Conservation (phyloP, 352 stramenopile genomes). For the Globisporangium echinulatum region DNA sequence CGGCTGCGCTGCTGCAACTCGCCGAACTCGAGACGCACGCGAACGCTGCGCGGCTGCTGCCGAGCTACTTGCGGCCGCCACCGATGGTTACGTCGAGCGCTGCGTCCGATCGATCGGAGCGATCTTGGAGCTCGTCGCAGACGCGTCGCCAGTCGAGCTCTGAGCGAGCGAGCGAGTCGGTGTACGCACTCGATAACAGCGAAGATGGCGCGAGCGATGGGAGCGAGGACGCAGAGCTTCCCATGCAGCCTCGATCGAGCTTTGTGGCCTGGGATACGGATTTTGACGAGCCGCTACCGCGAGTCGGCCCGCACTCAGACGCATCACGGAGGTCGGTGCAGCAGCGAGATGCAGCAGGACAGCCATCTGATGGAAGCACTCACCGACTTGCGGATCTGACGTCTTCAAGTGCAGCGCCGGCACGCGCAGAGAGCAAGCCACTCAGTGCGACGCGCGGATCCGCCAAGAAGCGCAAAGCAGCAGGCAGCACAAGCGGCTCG, state of each 20-base stretch:
- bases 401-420: background rate
- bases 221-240: background rate
- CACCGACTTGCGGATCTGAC: too few species aligned
- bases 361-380: too few species aligned
- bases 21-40: slow-evolving; percentile 43
- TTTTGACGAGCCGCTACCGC: background rate
- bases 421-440: background rate
- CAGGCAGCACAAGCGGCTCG: background rate
- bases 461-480: background rate
- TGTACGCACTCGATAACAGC: background rate
- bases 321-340: too few species aligned
- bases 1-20: slow-evolving; percentile 42
- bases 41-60: slow-evolving; percentile 48
- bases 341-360: too few species aligned
- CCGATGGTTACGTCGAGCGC: background rate
- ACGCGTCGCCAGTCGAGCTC: background rate
- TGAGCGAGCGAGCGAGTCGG: background rate
- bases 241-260: slow-evolving; percentile 1
- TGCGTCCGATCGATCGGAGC: background rate
- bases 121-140: background rate
- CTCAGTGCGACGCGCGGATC: background rate
- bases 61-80: slow-evolving; percentile 36
- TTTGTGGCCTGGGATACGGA: slow-evolving; percentile 4
- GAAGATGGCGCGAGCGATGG: background rate
- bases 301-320: too few species aligned